phyloP scores from a whole-genome alignment of 306 rosid species.

The Coriaria nepalensis region DNA sequence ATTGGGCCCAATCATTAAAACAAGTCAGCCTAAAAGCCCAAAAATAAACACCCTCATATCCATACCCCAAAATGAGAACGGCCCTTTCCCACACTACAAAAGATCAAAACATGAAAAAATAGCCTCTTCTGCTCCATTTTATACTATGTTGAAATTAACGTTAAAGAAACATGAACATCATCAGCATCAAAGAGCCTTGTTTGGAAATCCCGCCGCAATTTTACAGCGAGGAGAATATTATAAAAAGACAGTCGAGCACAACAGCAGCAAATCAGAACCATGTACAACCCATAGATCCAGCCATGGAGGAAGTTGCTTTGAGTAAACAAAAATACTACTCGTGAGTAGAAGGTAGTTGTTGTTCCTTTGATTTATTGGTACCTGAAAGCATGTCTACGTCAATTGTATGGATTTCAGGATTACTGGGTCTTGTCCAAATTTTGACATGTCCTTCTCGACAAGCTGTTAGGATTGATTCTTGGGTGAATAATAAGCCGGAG shows the following conservation, averaged over 20 bases:
- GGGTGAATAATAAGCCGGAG: constrained; percentile 71
- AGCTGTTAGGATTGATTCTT: constrained; percentile 71
- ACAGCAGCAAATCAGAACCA: constrained; percentile 1
- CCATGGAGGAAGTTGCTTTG: neutral
- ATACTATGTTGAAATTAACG: too few species aligned
- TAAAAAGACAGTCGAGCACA: constrained; percentile 4
- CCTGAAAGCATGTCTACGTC: neutral
- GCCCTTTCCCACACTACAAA: too few species aligned
- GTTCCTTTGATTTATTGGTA: neutral
- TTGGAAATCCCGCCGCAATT: constrained; percentile 12
- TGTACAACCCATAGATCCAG: constrained; percentile 10
- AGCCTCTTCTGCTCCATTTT: too few species aligned
- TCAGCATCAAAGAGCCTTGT: neutral
- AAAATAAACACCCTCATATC: too few species aligned
- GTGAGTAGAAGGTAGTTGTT: neutral
- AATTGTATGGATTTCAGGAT: constrained; percentile 6
- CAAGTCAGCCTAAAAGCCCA: too few species aligned
- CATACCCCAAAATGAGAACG: too few species aligned
- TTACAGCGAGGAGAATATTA: constrained; percentile 2
- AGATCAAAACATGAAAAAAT: too few species aligned
- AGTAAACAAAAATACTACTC: neutral
- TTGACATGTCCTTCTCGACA: constrained; percentile 93
- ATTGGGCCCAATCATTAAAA: too few species aligned
- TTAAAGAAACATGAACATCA: too few species aligned
- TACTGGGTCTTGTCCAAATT: constrained; percentile 64